These are phyloP conservation scores for Ophiocordyceps polyrhachis-furcata DNA, from an alignment of 2,329 filamentous ascomycete species.

Conservation along the genomic window DNA sequence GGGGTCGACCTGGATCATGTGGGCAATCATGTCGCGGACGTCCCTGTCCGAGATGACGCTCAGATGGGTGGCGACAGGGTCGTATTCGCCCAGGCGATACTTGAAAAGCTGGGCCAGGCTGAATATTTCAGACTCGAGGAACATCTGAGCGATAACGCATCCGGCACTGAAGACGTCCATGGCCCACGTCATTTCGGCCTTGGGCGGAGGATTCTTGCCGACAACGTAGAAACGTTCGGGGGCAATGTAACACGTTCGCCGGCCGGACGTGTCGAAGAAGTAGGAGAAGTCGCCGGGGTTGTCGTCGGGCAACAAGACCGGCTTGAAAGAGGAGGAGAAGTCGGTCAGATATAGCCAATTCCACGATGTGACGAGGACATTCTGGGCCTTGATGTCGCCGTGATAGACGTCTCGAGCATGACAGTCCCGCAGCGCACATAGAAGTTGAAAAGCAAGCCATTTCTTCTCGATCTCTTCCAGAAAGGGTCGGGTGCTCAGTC, in stretches of 20 bases:
- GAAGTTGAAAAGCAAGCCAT: slow-evolving; percentile 89
- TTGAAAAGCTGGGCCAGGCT: slow-evolving; percentile 92
- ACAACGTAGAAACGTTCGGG: slow-evolving; percentile 75
- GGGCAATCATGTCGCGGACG: slow-evolving; percentile 71
- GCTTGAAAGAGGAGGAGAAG: slow-evolving; percentile 91
- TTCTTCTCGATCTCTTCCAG: slow-evolving; percentile 97
- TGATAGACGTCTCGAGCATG: slow-evolving; percentile 81
- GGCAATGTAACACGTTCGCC: slow-evolving; percentile 85
- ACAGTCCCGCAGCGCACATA: slow-evolving; percentile 83
- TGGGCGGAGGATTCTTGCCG: slow-evolving; percentile 43
- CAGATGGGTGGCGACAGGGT: slow-evolving; percentile 63
- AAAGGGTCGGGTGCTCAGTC: slow-evolving; percentile 88
- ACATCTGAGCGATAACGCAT: slow-evolving; percentile 91
- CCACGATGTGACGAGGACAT: slow-evolving; percentile 93
- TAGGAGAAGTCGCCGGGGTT: slow-evolving; percentile 97
- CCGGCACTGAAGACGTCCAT: slow-evolving; percentile 98
- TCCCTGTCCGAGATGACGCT: slow-evolving; percentile 76
- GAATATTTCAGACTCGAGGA: slow-evolving; percentile 91
- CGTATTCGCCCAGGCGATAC: slow-evolving; percentile 82
- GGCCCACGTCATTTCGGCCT: slow-evolving; percentile 56
- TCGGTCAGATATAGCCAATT: slow-evolving; percentile 98
- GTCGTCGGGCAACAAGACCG: slow-evolving; percentile 80
- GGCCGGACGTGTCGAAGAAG: slow-evolving; percentile 85
- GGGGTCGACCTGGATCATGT: slow-evolving; percentile 93
- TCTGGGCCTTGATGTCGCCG: slow-evolving; percentile 97